Conservation (phyloP, 176 grass and related monocot genomes). For the Rhynchospora pubera region DNA sequence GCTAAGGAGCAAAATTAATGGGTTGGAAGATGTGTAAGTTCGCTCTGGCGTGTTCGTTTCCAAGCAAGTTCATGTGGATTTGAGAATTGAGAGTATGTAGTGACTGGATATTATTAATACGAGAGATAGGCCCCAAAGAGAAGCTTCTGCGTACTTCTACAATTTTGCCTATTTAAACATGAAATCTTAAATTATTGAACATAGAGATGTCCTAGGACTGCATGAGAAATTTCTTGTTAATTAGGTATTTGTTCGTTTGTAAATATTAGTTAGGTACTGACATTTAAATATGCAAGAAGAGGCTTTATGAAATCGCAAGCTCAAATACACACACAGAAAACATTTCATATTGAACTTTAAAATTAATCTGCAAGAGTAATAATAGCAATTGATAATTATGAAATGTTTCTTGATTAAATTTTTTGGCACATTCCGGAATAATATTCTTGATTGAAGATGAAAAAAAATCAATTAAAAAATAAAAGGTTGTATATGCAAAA, state of each 20-base stretch:
- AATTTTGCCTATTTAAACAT: neutral
- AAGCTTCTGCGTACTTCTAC: neutral
- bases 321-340: no score
- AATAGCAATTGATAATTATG: no score
- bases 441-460: no score
- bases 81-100: neutral
- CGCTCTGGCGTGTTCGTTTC: neutral
- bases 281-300: no score
- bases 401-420: no score
- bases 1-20: neutral
- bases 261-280: no score
- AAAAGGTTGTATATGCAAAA: no score
- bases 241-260: neutral
- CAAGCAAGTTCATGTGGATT: neutral
- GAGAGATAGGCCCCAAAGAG: neutral
- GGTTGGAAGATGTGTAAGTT: slow-evolving; percentile 5
- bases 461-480: no score
- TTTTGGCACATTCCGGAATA: no score
- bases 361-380: no score
- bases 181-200: neutral
- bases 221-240: neutral
- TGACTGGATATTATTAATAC: neutral
- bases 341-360: no score
- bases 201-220: neutral
- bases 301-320: no score